Evolutionary conservation across 2,329 filamentous ascomycete species (phyloP).

Genomic region (Stagonosporopsis chrysanthemi): DNA sequence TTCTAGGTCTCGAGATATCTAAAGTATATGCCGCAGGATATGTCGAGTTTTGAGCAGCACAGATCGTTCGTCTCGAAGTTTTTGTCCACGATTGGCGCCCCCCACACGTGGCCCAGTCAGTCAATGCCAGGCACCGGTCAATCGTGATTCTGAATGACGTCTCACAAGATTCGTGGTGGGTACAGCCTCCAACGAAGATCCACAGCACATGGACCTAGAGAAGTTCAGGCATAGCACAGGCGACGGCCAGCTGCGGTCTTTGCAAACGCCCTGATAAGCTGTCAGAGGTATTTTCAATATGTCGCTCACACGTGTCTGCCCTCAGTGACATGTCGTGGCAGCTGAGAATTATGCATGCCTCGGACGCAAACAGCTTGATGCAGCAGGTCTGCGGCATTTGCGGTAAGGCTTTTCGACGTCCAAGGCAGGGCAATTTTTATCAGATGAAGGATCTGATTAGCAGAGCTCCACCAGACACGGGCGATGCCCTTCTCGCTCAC

Average conservation of each 20-base stretch:
- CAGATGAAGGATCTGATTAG: constrained; percentile 22
- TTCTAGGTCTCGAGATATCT: neutral
- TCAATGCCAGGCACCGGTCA: constrained; percentile 1
- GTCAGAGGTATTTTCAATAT: constrained; percentile 20
- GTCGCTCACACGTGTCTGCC: constrained; percentile 3
- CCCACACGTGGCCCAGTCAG: constrained; percentile 1
- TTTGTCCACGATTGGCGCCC: neutral
- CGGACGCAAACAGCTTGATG: neutral
- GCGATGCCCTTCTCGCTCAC: constrained; percentile 19
- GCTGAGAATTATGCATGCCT: neutral
- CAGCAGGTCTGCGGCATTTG: neutral
- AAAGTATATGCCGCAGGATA: neutral
- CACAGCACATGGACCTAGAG: constrained; percentile 14
- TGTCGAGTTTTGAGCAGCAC: neutral
- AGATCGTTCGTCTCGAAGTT: neutral
- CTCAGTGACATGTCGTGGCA: neutral
- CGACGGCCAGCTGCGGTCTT: constrained; percentile 17
- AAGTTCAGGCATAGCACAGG: constrained; percentile 16
- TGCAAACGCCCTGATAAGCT: constrained; percentile 16
- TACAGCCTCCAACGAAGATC: constrained; percentile 10
- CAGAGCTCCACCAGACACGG: constrained; percentile 15
- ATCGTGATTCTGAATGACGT: constrained; percentile 11
- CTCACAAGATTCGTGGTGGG: constrained; percentile 6
- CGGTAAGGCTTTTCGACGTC: neutral
- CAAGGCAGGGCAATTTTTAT: constrained; percentile 7